phyloP scores from a whole-genome alignment of 179 eudicot genomes.

The Silene coronaria region DNA sequence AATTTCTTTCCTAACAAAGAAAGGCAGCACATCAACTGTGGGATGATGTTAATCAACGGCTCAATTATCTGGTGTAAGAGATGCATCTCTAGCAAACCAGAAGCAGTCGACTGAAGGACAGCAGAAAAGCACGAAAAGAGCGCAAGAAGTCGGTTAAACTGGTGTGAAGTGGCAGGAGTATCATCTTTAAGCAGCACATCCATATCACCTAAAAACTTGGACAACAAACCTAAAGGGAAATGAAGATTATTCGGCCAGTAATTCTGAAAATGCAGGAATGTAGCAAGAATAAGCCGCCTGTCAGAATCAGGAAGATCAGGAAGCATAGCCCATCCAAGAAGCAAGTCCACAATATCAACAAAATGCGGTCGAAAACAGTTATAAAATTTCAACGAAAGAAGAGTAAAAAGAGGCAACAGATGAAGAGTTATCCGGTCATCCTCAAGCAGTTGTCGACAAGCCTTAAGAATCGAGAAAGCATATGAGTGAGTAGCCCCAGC shows the following conservation, averaged over 20 bases:
- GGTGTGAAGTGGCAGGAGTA: conserved; percentile 75
- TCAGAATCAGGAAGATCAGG: conserved; percentile 85
- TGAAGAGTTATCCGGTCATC: conserved; percentile 91
- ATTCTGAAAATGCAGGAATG: conserved; percentile 93
- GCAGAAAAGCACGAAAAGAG: conserved; percentile 83
- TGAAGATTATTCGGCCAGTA: conserved; percentile 86
- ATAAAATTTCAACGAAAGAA: conserved; percentile 74
- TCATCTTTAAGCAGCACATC: conserved; percentile 87
- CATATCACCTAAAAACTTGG: conserved; percentile 95
- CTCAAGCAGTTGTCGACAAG: conserved; percentile 88
- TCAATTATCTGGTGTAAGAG: conserved; percentile 72
- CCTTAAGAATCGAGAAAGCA: conserved; percentile 76
- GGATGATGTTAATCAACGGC: conserved; percentile 75
- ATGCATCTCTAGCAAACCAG: conserved; percentile 83
- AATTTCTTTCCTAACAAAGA: conserved; percentile 77
- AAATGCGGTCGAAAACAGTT: conserved; percentile 90
- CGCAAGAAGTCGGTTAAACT: conserved; percentile 73
- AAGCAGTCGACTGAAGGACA: conserved; percentile 82
- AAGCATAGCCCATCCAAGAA: conserved; percentile 98
- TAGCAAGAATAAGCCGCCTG: conserved; percentile 64
- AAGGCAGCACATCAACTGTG: conserved; percentile 61
- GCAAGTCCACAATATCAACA: conserved; percentile 93
- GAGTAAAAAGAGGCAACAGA: conserved; percentile 64
- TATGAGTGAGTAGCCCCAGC: conserved; percentile 68
- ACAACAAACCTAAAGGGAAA: conserved; percentile 75